Conservation (phyloP, 2,329 filamentous ascomycete species). For the Pleomassaria siparia region DNA sequence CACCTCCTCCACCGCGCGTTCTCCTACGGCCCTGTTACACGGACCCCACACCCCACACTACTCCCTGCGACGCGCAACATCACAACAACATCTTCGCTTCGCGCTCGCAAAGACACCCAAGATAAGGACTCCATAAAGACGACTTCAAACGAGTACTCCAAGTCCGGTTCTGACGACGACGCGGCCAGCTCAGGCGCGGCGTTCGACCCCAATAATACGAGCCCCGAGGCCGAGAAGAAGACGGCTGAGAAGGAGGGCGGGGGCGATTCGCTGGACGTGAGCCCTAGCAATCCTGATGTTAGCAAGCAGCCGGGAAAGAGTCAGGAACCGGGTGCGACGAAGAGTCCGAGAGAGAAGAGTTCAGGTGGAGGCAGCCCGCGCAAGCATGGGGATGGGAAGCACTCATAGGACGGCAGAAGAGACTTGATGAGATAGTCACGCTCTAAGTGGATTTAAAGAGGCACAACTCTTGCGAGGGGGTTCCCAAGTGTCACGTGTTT, state of each 20-base stretch:
- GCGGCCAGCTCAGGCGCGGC: constrained; percentile 62
- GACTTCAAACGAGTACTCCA: constrained; percentile 65
- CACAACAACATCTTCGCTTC: constrained; percentile 19
- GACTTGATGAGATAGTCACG: too few species aligned
- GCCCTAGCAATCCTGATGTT: constrained; percentile 62
- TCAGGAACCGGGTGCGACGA: constrained; percentile 42
- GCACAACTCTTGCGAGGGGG: too few species aligned
- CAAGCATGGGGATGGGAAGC: constrained; percentile 38
- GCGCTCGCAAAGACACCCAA: constrained; percentile 47
- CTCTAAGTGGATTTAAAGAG: too few species aligned
- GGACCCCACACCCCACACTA: constrained; percentile 11
- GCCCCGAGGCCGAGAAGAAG: constrained; percentile 62
- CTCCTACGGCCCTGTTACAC: constrained; percentile 7
- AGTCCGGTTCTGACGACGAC: constrained; percentile 64
- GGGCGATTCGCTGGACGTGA: constrained; percentile 55
- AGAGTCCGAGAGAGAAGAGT: constrained; percentile 32
- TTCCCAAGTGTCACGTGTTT: too few species aligned
- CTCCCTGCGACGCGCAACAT: constrained; percentile 25
- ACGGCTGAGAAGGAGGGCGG: constrained; percentile 38
- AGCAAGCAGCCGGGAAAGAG: constrained; percentile 53
- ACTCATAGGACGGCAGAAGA: not conserved
- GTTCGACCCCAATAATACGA: constrained; percentile 68
- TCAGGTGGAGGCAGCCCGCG: constrained; percentile 41
- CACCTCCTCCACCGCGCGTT: constrained; percentile 18
- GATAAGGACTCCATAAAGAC: constrained; percentile 64